Conservation (phyloP, 768 basidiomycete species). For the Holtermannia corniformis region DNA sequence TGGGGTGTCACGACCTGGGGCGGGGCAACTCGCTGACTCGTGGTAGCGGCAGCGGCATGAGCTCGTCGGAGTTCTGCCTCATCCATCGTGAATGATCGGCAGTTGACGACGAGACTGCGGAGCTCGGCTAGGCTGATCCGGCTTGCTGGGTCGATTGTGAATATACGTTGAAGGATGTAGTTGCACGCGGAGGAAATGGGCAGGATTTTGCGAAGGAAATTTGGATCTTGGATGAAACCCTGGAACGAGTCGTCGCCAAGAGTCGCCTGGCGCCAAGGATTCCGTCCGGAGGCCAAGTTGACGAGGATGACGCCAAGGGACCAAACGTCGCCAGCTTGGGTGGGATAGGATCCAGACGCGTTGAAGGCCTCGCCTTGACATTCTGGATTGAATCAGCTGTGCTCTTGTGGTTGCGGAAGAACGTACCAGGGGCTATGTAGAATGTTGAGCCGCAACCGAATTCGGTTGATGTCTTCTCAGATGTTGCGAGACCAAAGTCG, state of each 20-base stretch:
- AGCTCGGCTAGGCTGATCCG: slow-evolving; percentile 61
- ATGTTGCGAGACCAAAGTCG: slow-evolving; percentile 41
- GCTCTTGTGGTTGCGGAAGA: neutral
- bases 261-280: slow-evolving; percentile 67
- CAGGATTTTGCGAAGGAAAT: slow-evolving; percentile 58
- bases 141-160: slow-evolving; percentile 53
- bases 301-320: slow-evolving; percentile 72
- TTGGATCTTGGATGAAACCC: slow-evolving; percentile 57
- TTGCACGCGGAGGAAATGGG: slow-evolving; percentile 63
- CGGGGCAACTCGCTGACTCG: neutral
- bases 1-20: slow-evolving; percentile 1
- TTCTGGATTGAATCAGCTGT: slow-evolving; percentile 25
- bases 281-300: slow-evolving; percentile 68
- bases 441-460: slow-evolving; percentile 42
- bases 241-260: slow-evolving; percentile 63
- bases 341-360: slow-evolving; percentile 53
- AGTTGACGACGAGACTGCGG: slow-evolving; percentile 50
- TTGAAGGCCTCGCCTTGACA: slow-evolving; percentile 53
- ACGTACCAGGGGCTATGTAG: slow-evolving; percentile 38
- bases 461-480: slow-evolving; percentile 29
- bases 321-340: slow-evolving; percentile 83
- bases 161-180: slow-evolving; percentile 59
- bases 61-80: slow-evolving; percentile 45
- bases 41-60: slow-evolving; percentile 24
- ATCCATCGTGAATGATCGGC: slow-evolving; percentile 56